Evolutionary conservation across 78 protist genomes (phyloP).

Genomic region (Speleostelium caveatum): DNA sequence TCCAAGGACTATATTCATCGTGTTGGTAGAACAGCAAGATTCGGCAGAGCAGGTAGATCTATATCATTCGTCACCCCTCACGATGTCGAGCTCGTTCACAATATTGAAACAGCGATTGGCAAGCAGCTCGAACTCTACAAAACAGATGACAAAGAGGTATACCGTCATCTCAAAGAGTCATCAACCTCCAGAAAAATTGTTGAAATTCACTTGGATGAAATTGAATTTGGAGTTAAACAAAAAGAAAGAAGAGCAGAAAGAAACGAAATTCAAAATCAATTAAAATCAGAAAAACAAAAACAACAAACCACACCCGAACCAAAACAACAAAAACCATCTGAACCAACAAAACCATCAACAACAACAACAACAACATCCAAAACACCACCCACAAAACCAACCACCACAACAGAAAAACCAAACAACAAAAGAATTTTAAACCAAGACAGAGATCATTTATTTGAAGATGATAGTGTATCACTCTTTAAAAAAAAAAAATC

Average conservation of each 20-base stretch:
- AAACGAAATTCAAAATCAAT: constrained; percentile 46
- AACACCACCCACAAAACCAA: background rate
- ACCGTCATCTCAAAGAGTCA: constrained; percentile 51
- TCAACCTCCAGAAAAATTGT: constrained; percentile 76
- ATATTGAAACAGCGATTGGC: constrained; percentile 89
- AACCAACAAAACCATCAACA: background rate
- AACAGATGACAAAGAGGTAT: constrained; percentile 82
- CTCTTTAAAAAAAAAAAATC: constrained; percentile 54
- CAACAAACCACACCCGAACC: background rate
- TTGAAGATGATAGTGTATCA: constrained; percentile 30
- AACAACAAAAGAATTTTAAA: constrained; percentile 3
- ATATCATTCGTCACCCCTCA: constrained; percentile 95
- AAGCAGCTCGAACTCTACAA: constrained; percentile 85
- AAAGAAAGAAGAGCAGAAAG: constrained; percentile 79
- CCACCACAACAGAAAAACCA: background rate
- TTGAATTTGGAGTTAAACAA: constrained; percentile 75
- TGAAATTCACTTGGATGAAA: constrained; percentile 68
- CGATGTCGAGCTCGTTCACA: constrained; percentile 93
- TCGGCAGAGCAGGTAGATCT: constrained; percentile 96
- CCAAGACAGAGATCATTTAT: background rate
- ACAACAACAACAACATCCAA: background rate
- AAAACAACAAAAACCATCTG: background rate
- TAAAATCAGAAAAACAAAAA: background rate
- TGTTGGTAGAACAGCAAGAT: constrained; percentile 99
- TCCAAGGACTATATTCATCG: constrained; percentile 97